A percentile compares a stretch with the other conserved stretches of the same genome.
Evolutionary conservation across 2,329 filamentous ascomycete genomes (phyloP).

Genomic region (Hypoxylon sp.): DNA sequence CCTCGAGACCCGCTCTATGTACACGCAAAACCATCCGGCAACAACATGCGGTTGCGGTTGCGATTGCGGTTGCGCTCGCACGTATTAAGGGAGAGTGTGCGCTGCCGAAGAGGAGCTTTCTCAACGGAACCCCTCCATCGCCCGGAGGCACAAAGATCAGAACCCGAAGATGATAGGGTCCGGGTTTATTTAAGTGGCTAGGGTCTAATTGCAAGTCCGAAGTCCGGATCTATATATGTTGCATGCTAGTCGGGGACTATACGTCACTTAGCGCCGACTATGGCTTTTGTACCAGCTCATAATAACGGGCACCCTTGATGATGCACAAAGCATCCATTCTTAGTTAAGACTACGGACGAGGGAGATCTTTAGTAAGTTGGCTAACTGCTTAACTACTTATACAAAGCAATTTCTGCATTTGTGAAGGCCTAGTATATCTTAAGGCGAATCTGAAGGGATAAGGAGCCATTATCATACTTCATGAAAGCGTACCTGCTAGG

Average conservation of each 20-base stretch:
- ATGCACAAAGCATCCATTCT: neutral
- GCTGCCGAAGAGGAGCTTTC: neutral
- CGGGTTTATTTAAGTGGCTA: neutral
- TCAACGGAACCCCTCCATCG: neutral
- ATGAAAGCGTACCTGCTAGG: neutral
- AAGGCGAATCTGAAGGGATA: neutral
- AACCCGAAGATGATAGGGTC: neutral
- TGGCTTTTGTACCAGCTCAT: neutral
- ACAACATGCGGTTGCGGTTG: slow-evolving; percentile 2
- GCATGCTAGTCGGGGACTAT: neutral
- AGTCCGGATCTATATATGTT: neutral
- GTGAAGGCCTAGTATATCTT: neutral
- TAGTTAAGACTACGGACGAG: neutral
- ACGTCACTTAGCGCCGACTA: neutral
- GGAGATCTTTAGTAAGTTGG: neutral
- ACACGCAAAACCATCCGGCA: slow-evolving; percentile 12
- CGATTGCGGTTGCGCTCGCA: slow-evolving; percentile 4
- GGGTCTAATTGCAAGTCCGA: slow-evolving; percentile 7
- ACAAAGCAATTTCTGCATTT: neutral
- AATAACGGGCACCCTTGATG: neutral
- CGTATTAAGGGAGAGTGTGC: neutral
- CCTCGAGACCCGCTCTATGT: slow-evolving; percentile 18
- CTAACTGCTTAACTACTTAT: too few relatives aligned
- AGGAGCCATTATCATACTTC: neutral
- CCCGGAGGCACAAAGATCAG: neutral